Evolutionary conservation across 2,329 filamentous ascomycete genomes (phyloP).

Genomic region (Colletotrichum cordylinicola): DNA sequence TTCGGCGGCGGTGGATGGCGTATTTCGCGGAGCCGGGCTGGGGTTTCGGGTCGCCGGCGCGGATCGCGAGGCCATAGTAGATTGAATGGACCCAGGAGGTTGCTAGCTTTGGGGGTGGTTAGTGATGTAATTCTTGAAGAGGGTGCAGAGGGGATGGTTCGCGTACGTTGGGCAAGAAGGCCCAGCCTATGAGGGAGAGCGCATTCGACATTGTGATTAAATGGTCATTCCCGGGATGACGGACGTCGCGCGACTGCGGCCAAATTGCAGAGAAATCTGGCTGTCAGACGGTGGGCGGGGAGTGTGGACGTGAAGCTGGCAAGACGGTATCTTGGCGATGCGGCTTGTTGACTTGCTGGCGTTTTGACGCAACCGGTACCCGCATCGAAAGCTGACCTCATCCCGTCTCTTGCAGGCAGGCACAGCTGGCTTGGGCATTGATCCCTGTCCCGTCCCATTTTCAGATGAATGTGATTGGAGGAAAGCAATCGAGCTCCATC

Average conservation of each 20-base stretch:
- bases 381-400: conserved; percentile 4
- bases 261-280: background rate
- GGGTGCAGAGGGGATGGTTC: background rate
- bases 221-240: background rate
- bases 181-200: conserved; percentile 62
- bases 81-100: conserved; percentile 79
- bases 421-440: background rate
- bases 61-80: conserved; percentile 88
- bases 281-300: background rate
- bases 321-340: background rate
- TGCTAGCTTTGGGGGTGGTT: conserved; percentile 62
- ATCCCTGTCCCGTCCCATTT: background rate
- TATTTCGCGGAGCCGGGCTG: conserved; percentile 72
- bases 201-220: conserved; percentile 44
- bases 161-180: conserved; percentile 59
- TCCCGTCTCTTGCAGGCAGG: background rate
- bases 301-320: background rate
- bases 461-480: background rate
- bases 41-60: conserved; percentile 84
- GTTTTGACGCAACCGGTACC: background rate
- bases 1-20: conserved; percentile 76
- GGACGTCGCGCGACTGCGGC: background rate
- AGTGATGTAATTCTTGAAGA: background rate
- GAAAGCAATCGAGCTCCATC: accelerated
- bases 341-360: background rate